Evolutionary conservation across 108 stramenopile species (phyloP), one percentile per base, ranked within the genome.

Genomic region (Cyclostephanos tholiformis): DNA sequence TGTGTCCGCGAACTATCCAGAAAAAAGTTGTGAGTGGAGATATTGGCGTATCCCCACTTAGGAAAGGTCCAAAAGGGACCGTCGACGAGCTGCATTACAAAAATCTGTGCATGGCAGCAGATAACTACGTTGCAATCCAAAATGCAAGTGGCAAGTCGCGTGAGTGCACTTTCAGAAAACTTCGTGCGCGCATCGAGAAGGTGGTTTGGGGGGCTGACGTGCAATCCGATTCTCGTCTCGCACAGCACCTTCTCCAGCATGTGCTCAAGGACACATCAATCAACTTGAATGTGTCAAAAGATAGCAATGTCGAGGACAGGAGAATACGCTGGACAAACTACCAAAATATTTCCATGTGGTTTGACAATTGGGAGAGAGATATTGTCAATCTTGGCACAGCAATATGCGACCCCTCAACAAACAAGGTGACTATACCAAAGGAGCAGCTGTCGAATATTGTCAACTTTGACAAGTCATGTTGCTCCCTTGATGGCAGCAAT

Each of bases 401-500:
- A 29, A 5, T 4, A 20, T 16, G 4, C 17, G 23, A 44, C 17
- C 63, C 69, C 7, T 72, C 27, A 36, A 30, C 35, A 10, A 59
- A 71, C 25, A 41, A 41, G 55, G 44, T 55, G n/a, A 53, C 39
- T 13, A 55, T 73, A n/a, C 32, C 35, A 23, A 10, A 9, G 35
- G 64, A 73, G 29, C 72, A 73, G 35, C 63, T 65, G 4, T 8
- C 25, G 20, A 51, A 29, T 11, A 73, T 61, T 5, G 14, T 23
- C 2, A 71, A 61, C 29, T 20, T 61, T 8, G 70, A 61, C 32
- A 48, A 64, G 35, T 50, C 72, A 6, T 60, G 44, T 50, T 48
- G 62, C 23, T 44, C 49, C 13, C 41, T 73, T 35, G 63, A 73
- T 35, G 63, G 63, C 16, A 73, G 44, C 53, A 51, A 20, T 2